phyloP scores from a whole-genome alignment of 495 filamentous ascomycete species.

The Umbilicaria muhlenbergii region DNA sequence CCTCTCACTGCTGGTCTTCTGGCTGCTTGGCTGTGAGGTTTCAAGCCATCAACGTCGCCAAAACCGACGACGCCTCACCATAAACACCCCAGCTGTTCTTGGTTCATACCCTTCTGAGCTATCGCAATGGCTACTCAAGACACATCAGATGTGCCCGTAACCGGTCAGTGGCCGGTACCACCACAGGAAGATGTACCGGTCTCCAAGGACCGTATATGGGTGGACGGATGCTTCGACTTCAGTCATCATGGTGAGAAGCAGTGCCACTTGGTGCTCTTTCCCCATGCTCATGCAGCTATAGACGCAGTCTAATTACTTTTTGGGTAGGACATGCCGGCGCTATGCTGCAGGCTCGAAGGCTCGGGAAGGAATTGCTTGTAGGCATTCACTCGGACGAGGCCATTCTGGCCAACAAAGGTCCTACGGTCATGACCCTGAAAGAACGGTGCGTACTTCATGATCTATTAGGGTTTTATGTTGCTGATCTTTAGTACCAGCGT shows the following conservation, averaged over 20 bases:
- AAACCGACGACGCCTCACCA: too few species aligned
- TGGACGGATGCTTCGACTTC: conserved; percentile 98
- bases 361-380: conserved; percentile 76
- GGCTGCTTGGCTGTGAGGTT: too few species aligned
- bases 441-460: conserved; percentile 49
- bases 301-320: conserved; percentile 1
- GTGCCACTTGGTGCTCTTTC: neutral
- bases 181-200: conserved; percentile 46
- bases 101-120: too few species aligned
- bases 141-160: conserved; percentile 17
- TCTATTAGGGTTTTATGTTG: conserved; percentile 14
- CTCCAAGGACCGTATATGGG: conserved; percentile 71
- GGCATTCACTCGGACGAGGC: conserved; percentile 90
- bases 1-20: too few species aligned
- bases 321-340: conserved; percentile 78
- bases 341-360: conserved; percentile 78
- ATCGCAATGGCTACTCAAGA: too few species aligned
- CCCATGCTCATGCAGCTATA: neutral
- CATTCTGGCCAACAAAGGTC: conserved; percentile 92
- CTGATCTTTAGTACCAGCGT: conserved; percentile 28
- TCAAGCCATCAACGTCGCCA: too few species aligned
- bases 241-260: conserved; percentile 67
- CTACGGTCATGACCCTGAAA: conserved; percentile 85
- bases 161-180: conserved; percentile 49
- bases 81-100: too few species aligned